phyloP scores from a whole-genome alignment of 257 asterid genomes.

The Verbascum thapsus region DNA sequence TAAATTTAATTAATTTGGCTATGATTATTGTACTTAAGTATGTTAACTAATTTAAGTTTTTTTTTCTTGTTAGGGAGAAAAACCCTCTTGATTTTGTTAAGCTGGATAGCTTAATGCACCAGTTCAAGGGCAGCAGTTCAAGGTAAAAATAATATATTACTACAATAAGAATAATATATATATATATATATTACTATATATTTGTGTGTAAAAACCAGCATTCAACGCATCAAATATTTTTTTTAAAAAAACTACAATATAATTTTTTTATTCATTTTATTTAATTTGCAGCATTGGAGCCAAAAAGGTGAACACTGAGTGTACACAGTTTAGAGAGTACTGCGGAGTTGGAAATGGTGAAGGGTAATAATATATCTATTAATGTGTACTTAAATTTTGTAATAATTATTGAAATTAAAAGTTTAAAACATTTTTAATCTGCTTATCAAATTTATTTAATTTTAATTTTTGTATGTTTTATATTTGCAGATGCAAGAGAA shows the following conservation, averaged over 20 bases:
- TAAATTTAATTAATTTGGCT: too few species aligned
- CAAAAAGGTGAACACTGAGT: constrained; percentile 64
- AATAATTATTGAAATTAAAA: background rate
- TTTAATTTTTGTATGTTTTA: too few species aligned
- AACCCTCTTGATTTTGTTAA: constrained; percentile 45
- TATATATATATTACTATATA: too few species aligned
- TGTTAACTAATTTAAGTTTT: background rate
- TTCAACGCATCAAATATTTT: too few species aligned
- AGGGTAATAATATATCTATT: constrained; percentile 49
- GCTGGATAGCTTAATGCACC: constrained; percentile 73
- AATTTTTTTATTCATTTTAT: background rate
- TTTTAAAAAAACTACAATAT: too few species aligned
- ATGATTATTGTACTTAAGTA: too few species aligned
- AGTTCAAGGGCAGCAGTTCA: constrained; percentile 74
- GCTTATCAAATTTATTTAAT: too few species aligned
- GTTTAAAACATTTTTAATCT: background rate
- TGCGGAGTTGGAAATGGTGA: constrained; percentile 68
- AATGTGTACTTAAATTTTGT: background rate
- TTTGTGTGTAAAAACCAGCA: too few species aligned
- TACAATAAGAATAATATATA: background rate
- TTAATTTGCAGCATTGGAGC: constrained; percentile 74
- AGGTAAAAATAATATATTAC: constrained; percentile 45
- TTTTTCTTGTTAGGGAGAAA: constrained; percentile 38
- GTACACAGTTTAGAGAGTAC: constrained; percentile 62
- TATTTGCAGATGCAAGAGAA: constrained; percentile 65